Percentiles rank a stretch among this genome's conserved stretches.
Evolutionary conservation across 2,329 filamentous ascomycete genomes (phyloP).

Genomic region (Paramyrothecium roridum): DNA sequence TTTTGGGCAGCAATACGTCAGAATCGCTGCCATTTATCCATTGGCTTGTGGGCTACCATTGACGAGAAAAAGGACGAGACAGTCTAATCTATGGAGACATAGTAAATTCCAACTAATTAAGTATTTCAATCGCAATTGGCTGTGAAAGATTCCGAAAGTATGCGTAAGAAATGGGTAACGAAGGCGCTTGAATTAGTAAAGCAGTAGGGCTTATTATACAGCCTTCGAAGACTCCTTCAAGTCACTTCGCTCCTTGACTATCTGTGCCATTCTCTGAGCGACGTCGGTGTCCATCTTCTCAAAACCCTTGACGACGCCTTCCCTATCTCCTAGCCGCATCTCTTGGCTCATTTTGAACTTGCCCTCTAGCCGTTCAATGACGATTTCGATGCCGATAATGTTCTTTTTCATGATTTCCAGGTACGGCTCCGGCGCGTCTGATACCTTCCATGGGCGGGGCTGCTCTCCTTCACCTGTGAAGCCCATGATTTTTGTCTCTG

Average conservation of each 20-base stretch:
- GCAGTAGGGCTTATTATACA: too few species aligned
- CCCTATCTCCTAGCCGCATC: conserved; percentile 38
- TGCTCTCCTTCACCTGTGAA: conserved; percentile 31
- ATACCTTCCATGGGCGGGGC: conserved; percentile 43
- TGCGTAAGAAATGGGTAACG: too few species aligned
- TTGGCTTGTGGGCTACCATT: too few species aligned
- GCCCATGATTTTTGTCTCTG: conserved; percentile 50
- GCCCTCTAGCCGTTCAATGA: conserved; percentile 45
- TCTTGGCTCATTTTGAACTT: conserved; percentile 62
- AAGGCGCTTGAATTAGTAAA: too few species aligned
- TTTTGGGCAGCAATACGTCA: too few species aligned
- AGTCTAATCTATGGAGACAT: too few species aligned
- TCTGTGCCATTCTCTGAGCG: neutral
- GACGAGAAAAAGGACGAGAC: too few species aligned
- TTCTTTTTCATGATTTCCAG: conserved; percentile 48
- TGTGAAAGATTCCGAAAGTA: too few species aligned
- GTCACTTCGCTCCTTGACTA: neutral
- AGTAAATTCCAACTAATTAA: too few species aligned
- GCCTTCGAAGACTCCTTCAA: too few species aligned
- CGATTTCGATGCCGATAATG: conserved; percentile 53
- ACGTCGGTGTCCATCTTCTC: neutral
- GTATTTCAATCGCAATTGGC: too few species aligned
- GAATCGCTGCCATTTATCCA: too few species aligned
- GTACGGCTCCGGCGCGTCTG: conserved; percentile 47
- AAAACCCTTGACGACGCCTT: conserved; percentile 53